phyloP scores from a whole-genome alignment of 2,329 filamentous ascomycete genomes.

The Aureobasidium lini region DNA sequence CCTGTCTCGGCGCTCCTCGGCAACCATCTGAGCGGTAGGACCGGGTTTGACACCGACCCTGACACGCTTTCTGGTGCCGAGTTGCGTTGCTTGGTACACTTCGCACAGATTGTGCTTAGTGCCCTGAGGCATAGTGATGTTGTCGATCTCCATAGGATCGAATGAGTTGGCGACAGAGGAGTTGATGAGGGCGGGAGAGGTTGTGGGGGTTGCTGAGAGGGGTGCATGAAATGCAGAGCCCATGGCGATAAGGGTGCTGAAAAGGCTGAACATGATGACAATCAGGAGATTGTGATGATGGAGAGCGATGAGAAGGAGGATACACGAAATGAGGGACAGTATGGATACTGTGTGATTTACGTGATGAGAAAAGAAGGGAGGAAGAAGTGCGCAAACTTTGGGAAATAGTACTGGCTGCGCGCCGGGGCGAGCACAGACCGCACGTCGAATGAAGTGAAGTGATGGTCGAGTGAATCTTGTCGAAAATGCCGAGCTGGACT shows the following conservation, averaged over 20 bases:
- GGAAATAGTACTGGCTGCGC: neutral
- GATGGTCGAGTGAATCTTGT: too few relatives aligned
- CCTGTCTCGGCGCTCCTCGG: too few relatives aligned
- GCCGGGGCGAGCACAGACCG: neutral
- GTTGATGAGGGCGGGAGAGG: neutral
- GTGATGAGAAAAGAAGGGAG: neutral
- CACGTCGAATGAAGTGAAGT: neutral
- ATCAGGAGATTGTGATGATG: neutral
- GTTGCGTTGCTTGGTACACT: neutral
- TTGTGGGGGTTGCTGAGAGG: neutral
- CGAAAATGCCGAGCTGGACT: neutral
- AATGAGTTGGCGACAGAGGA: neutral
- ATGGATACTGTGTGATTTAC: neutral
- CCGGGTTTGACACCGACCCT: neutral
- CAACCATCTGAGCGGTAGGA: too few relatives aligned
- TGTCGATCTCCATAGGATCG: neutral
- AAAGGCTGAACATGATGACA: neutral
- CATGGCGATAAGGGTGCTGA: neutral
- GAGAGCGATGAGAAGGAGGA: neutral
- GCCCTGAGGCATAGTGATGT: neutral
- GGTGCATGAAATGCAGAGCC: neutral
- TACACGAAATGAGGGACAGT: neutral
- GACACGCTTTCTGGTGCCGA: neutral
- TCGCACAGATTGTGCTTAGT: neutral
- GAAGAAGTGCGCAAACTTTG: neutral